Percentiles rank a stretch among this genome's conserved stretches.
Evolutionary conservation across 768 basidiomycete species (phyloP).

Genomic region (Gloeopeniophorella convolvens): DNA sequence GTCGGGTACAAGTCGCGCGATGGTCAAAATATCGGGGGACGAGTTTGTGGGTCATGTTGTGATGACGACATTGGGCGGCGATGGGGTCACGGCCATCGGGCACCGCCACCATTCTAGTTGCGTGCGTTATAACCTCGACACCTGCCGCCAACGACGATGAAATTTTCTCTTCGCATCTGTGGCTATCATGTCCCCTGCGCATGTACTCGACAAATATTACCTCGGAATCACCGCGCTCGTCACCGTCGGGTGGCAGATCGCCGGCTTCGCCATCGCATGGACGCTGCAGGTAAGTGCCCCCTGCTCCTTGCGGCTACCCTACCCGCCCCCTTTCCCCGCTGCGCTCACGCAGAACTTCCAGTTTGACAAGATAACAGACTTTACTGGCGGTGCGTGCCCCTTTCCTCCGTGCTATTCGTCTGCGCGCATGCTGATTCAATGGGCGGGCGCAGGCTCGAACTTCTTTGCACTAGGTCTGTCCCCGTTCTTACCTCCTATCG

Average conservation of each 20-base stretch:
- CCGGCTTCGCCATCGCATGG: conserved; percentile 62
- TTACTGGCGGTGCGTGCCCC: conserved; percentile 48
- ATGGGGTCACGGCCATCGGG: too few relatives aligned
- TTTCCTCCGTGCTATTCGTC: not conserved
- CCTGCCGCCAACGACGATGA: too few relatives aligned
- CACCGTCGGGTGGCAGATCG: conserved; percentile 51
- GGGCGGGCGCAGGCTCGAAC: conserved; percentile 55
- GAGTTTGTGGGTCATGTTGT: too few relatives aligned
- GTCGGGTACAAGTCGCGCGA: too few relatives aligned
- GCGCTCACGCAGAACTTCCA: conserved; percentile 27
- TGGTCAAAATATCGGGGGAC: too few relatives aligned
- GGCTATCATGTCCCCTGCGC: conserved; percentile 25
- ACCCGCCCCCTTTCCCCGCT: not conserved
- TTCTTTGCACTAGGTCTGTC: conserved; percentile 53
- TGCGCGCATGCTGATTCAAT: not conserved
- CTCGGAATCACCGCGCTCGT: conserved; percentile 44
- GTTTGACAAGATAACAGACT: conserved; percentile 72
- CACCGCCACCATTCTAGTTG: too few relatives aligned
- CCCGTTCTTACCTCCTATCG: not conserved
- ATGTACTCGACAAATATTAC: conserved; percentile 46
- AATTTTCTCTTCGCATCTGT: not conserved
- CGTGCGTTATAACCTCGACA: too few relatives aligned
- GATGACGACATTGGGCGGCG: too few relatives aligned
- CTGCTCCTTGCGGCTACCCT: not conserved
- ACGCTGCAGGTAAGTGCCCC: conserved; percentile 37